phyloP scores from a whole-genome alignment of 2,329 filamentous ascomycete genomes.

The Pseudopyrenochaeta lycopersici region DNA sequence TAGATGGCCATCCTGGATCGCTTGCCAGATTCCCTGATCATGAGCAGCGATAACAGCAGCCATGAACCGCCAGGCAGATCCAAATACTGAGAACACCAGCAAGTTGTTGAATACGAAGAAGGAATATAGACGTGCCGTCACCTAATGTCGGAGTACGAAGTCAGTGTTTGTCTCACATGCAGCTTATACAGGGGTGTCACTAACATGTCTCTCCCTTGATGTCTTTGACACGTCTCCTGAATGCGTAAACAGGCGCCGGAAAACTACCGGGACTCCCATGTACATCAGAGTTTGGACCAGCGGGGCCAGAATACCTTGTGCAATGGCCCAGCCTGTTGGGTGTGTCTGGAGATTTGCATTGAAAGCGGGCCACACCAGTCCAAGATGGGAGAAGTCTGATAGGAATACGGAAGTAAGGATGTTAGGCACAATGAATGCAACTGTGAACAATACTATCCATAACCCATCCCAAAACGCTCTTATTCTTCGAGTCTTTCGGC shows the following conservation, averaged over 20 bases:
- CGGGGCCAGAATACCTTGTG: constrained; percentile 91
- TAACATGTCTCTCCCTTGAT: constrained; percentile 82
- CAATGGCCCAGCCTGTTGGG: constrained; percentile 78
- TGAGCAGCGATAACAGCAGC: constrained; percentile 67
- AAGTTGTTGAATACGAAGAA: constrained; percentile 99
- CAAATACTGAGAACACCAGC: constrained; percentile 91
- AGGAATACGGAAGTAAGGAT: constrained; percentile 93
- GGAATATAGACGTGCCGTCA: constrained; percentile 83
- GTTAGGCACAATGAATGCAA: constrained; percentile 90
- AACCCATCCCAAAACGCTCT: constrained; percentile 81
- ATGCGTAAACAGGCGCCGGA: constrained; percentile 82
- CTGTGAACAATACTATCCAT: constrained; percentile 81
- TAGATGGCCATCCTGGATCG: constrained; percentile 72
- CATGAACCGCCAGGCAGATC: constrained; percentile 82
- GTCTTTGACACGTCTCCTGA: constrained; percentile 93
- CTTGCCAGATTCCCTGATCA: constrained; percentile 68
- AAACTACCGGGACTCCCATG: constrained; percentile 85
- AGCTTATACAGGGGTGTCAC: too few species aligned
- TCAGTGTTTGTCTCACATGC: too few species aligned
- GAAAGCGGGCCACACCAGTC: constrained; percentile 82
- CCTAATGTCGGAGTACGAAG: too few species aligned
- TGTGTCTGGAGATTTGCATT: constrained; percentile 69
- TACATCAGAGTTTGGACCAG: constrained; percentile 87
- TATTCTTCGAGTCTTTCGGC: constrained; percentile 71
- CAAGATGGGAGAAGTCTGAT: constrained; percentile 83